Evolutionary conservation across 805 yeast species (phyloP).

Genomic region (Candida easanensis): DNA sequence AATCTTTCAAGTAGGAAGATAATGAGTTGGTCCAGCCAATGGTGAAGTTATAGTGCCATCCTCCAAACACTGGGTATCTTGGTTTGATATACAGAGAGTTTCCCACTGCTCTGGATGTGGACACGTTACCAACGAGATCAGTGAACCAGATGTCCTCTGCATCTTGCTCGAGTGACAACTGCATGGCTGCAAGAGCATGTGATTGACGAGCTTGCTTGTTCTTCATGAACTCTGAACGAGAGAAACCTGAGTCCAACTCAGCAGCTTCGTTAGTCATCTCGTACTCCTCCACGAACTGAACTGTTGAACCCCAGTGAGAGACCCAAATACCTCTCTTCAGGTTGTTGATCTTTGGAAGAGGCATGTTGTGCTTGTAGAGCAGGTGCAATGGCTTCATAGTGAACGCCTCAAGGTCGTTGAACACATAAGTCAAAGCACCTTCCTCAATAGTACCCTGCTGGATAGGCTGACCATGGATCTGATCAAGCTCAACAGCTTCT

Average conservation of each 20-base stretch:
- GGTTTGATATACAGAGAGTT: constrained; percentile 62
- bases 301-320: constrained; percentile 74
- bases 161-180: constrained; percentile 48
- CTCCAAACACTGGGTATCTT: constrained; percentile 93
- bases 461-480: constrained; percentile 20
- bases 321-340: constrained; percentile 81
- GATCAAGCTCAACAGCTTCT: constrained; percentile 44
- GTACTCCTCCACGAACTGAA: constrained; percentile 82
- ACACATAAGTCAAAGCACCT: constrained; percentile 51
- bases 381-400: constrained; percentile 49
- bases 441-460: constrained; percentile 40
- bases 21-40: constrained; percentile 84
- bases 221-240: constrained; percentile 74
- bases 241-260: constrained; percentile 63
- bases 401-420: constrained; percentile 47
- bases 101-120: constrained; percentile 54
- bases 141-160: constrained; percentile 73
- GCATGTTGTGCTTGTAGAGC: constrained; percentile 60
- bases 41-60: constrained; percentile 94
- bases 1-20: constrained; percentile 45
- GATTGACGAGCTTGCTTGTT: constrained; percentile 49
- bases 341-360: constrained; percentile 57
- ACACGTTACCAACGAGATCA: constrained; percentile 91
- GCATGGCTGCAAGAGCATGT: constrained; percentile 60
- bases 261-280: constrained; percentile 79